Evolutionary conservation across 441 rosid genomes (phyloP).

Genomic region (Eruca vesicaria): DNA sequence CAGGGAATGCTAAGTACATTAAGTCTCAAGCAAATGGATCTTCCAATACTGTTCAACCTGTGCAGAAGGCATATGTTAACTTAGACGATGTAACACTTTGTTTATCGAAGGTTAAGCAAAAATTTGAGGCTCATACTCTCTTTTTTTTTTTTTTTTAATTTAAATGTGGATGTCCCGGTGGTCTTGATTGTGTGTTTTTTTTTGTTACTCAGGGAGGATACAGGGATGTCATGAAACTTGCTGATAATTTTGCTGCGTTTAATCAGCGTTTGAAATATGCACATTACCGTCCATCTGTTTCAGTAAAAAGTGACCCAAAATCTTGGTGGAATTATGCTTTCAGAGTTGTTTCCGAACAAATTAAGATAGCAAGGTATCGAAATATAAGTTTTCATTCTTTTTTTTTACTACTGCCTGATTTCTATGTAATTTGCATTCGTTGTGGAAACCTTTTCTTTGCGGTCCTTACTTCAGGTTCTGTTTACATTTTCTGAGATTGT

Average conservation of each 20-base stretch:
- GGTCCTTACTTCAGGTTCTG: conserved; percentile 18
- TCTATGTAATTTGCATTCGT: conserved; percentile 7
- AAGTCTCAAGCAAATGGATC: conserved; percentile 56
- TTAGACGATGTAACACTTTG: conserved; percentile 96
- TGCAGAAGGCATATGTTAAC: conserved; percentile 83
- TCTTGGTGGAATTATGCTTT: conserved; percentile 98
- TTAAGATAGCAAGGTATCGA: conserved; percentile 80
- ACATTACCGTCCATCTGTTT: conserved; percentile 83
- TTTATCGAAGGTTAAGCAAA: conserved; percentile 76
- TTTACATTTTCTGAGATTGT: conserved; percentile 38
- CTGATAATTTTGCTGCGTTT: conserved; percentile 91
- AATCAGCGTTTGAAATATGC: conserved; percentile 89
- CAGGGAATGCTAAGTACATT: conserved; percentile 84
- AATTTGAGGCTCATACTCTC: conserved; percentile 14
- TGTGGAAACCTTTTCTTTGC: conserved; percentile 14
- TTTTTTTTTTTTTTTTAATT: no score
- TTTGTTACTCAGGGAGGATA: conserved; percentile 73
- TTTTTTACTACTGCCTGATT: background rate
- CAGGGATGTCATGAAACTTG: conserved; percentile 85
- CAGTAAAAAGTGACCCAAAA: conserved; percentile 68
- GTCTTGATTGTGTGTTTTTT: conserved; percentile 25
- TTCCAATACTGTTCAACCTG: conserved; percentile 50
- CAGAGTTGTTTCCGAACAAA: conserved; percentile 84
- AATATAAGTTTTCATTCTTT: background rate
- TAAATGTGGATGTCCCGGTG: no score